These are phyloP conservation scores for Onygenales sp. DNA, from an alignment of 2,329 filamentous ascomycete genomes.

Conservation along the genomic window DNA sequence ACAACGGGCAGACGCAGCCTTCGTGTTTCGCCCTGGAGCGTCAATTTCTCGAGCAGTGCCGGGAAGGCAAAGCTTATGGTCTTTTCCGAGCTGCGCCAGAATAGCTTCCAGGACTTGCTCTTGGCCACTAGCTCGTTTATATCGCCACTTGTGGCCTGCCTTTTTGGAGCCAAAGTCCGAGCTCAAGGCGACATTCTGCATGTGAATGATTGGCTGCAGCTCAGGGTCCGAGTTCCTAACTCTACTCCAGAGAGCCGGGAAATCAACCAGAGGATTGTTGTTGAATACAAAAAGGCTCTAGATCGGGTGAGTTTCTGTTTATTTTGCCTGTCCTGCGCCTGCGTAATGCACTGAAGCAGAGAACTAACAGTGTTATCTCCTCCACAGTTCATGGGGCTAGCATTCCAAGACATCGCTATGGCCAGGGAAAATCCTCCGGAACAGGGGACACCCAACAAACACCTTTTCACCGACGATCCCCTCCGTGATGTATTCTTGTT, in stretches of 20 bases:
- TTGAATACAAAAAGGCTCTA: conserved; percentile 27
- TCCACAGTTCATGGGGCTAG: not conserved
- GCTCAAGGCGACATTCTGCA: conserved; percentile 14
- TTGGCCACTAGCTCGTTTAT: conserved; percentile 9
- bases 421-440: too few relatives aligned
- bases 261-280: conserved; percentile 17
- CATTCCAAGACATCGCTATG: not conserved
- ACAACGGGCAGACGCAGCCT: not conserved
- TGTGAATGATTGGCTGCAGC: conserved; percentile 29
- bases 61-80: not conserved
- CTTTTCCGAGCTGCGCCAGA: not conserved
- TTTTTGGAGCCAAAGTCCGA: conserved; percentile 18
- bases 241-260: not conserved
- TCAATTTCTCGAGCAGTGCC: not conserved
- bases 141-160: conserved; percentile 16
- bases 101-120: not conserved
- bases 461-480: too few relatives aligned
- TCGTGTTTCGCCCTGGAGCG: not conserved
- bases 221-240: conserved; percentile 15
- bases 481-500: too few relatives aligned
- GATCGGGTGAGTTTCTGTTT: conserved; percentile 14
- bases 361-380: conserved; percentile 3
- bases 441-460: too few relatives aligned
- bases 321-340: not conserved
- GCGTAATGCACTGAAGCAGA: conserved; percentile 7